Conservation (phyloP, 2,329 filamentous ascomycete genomes). For the Trichophyton benhamiae region DNA sequence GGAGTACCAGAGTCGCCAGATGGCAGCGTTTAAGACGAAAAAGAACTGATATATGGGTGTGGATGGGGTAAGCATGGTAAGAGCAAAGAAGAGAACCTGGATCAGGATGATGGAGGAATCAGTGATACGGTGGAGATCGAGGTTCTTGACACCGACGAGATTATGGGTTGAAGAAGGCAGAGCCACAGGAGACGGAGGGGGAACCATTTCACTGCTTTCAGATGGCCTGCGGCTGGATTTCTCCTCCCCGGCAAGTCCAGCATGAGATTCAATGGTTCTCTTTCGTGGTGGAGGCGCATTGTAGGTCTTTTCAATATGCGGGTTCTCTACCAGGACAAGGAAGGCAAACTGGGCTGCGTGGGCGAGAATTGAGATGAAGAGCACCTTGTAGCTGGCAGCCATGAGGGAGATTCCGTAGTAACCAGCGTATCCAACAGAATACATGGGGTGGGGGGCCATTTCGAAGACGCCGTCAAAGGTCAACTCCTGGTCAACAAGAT, state of each 20-base stretch:
- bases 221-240: conserved; percentile 23
- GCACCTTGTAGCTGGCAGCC: conserved; percentile 92
- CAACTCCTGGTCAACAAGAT: conserved; percentile 90
- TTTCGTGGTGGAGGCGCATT: conserved; percentile 70
- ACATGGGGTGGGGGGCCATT: conserved; percentile 98
- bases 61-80: conserved; percentile 65
- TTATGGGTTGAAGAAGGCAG: conserved; percentile 64
- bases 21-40: conserved; percentile 67
- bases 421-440: conserved; percentile 92
- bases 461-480: conserved; percentile 98
- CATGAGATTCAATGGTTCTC: conserved; percentile 25
- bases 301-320: conserved; percentile 96
- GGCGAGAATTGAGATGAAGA: conserved; percentile 91
- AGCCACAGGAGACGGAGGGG: conserved; percentile 32
- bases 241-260: conserved; percentile 18
- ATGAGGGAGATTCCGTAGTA: conserved; percentile 98
- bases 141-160: conserved; percentile 66
- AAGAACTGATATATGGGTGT: conserved; percentile 62
- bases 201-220: conserved; percentile 24
- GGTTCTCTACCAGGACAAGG: conserved; percentile 82
- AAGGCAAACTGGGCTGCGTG: conserved; percentile 93
- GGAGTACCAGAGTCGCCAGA: conserved; percentile 87
- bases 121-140: conserved; percentile 78
- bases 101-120: conserved; percentile 71
- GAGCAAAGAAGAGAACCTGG: conserved; percentile 58